Evolutionary conservation across 202 grass and related monocot genomes (phyloP), one percentile per base, ranked within the genome.

Genomic region (Carex arenaria): DNA sequence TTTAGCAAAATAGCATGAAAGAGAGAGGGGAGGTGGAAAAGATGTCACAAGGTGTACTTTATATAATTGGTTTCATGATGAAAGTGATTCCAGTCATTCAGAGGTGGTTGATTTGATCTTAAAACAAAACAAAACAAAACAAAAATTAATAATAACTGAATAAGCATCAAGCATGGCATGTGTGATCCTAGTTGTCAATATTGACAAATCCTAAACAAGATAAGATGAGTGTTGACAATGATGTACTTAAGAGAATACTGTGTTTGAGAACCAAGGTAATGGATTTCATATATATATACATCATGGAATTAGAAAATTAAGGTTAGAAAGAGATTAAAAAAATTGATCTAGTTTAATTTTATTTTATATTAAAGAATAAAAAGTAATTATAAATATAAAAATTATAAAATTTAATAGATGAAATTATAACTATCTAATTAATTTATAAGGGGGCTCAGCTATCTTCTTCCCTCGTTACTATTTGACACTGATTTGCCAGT

Each of bases 61-160:
- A 51, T 81, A 82, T 82, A 26, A 82, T 67, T 82, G 79, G 15
- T 18, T 69, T 82, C 42, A 82, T 69, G 40, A 69, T 69, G 26
- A 69, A 82, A 69, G 80, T 67, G 80, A 82, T 69, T 69, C 17
- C 17, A 69, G 80, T 67, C 64, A 82, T 69, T 69, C 17, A 49
- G 13, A 82, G 80, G 80, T 82, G 15, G 80, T 82, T 82, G 80
- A 49, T 49, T 49, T 28, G 14, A 82, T 82, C 14, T 51, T 23
- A 77, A 56, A 77, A 55, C 7, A 1, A 45, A 45, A 10, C 7
- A 45, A 42, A 42, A 40, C 32, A 40, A 40, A 40, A 38, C 45
- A 76, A 20, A 51, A 55, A 51, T 38, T 59, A 60, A 78, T 8
- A 78, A 78, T 60, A 78, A 60, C 73, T n/a, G 28, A 78, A 36